Evolutionary conservation across 2,329 filamentous ascomycete species (phyloP).

Genomic region (Claviceps fusiformis): DNA sequence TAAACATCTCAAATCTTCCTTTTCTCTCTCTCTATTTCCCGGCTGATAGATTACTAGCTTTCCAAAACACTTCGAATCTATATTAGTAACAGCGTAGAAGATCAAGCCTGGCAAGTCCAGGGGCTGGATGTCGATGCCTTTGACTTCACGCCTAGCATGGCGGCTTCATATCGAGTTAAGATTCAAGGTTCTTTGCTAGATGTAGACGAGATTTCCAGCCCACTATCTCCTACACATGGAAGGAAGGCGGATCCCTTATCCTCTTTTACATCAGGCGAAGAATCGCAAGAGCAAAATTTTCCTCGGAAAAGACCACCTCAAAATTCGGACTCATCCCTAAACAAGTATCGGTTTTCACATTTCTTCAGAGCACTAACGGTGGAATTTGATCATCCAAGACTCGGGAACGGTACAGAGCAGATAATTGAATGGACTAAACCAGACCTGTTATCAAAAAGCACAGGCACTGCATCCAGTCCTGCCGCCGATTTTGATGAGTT

Average conservation of each 20-base stretch:
- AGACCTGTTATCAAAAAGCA: constrained; percentile 37
- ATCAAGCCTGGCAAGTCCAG: constrained; percentile 80
- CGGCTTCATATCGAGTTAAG: constrained; percentile 77
- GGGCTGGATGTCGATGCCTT: constrained; percentile 59
- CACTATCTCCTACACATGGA: neutral
- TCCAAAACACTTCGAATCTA: constrained; percentile 80
- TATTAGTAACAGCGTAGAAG: constrained; percentile 89
- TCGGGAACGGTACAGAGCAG: constrained; percentile 39
- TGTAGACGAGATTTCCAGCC: constrained; percentile 33
- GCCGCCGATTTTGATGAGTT: constrained; percentile 78
- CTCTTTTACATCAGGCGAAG: neutral
- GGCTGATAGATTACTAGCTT: constrained; percentile 32
- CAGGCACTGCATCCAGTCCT: constrained; percentile 27
- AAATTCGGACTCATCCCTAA: constrained; percentile 9
- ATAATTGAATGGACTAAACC: constrained; percentile 81
- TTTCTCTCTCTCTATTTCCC: neutral
- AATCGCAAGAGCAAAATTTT: constrained; percentile 16
- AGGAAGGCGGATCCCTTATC: neutral
- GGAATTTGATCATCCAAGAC: constrained; percentile 53
- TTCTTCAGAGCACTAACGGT: constrained; percentile 74
- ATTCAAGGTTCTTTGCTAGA: constrained; percentile 80
- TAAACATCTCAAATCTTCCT: neutral
- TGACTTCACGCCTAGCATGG: constrained; percentile 64
- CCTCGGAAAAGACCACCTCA: constrained; percentile 33
- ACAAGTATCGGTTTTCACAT: constrained; percentile 51